Evolutionary conservation across 768 basidiomycete species (phyloP).

Genomic region (Chalciporus piperatus): DNA sequence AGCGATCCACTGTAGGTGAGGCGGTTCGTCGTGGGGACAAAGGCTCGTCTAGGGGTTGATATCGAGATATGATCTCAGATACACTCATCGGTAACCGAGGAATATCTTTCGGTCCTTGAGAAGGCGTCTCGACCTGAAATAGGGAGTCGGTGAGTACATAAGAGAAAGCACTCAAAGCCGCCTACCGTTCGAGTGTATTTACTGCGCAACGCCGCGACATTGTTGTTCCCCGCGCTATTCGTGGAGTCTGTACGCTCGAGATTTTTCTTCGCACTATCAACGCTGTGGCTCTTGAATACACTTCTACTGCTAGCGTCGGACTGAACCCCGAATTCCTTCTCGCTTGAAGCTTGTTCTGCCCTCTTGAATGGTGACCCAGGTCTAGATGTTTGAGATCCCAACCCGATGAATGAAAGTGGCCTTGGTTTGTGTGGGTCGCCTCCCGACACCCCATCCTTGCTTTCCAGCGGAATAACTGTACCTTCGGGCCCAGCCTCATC

Average conservation of each 20-base stretch:
- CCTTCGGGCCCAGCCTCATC: background rate
- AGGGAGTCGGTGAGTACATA: conserved; percentile 5
- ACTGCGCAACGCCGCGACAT: conserved; percentile 69
- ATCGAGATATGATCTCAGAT: conserved; percentile 59
- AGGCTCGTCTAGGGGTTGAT: conserved; percentile 45
- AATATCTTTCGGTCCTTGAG: conserved; percentile 57
- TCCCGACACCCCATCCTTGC: background rate
- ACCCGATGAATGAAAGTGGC: conserved; percentile 24
- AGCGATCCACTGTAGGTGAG: conserved; percentile 34
- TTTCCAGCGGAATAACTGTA: background rate
- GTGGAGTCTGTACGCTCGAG: conserved; percentile 54
- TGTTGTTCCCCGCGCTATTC: conserved; percentile 51
- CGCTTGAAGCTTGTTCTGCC: conserved; percentile 13
- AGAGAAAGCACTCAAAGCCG: conserved; percentile 8
- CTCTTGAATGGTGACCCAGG: conserved; percentile 22
- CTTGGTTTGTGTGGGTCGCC: conserved; percentile 12
- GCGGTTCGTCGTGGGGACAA: conserved; percentile 39
- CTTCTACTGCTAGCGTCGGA: conserved; percentile 13
- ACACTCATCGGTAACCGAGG: conserved; percentile 66
- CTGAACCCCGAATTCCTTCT: conserved; percentile 35
- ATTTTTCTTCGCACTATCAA: conserved; percentile 31
- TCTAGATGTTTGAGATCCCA: conserved; percentile 12
- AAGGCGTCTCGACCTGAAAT: conserved; percentile 46
- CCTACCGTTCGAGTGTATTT: conserved; percentile 59
- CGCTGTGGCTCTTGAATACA: conserved; percentile 26